Percentiles rank a stretch among this genome's conserved stretches.
These are phyloP conservation scores for Tulasnella sp. DNA, from an alignment of 768 basidiomycete genomes.

Conservation along the genomic window DNA sequence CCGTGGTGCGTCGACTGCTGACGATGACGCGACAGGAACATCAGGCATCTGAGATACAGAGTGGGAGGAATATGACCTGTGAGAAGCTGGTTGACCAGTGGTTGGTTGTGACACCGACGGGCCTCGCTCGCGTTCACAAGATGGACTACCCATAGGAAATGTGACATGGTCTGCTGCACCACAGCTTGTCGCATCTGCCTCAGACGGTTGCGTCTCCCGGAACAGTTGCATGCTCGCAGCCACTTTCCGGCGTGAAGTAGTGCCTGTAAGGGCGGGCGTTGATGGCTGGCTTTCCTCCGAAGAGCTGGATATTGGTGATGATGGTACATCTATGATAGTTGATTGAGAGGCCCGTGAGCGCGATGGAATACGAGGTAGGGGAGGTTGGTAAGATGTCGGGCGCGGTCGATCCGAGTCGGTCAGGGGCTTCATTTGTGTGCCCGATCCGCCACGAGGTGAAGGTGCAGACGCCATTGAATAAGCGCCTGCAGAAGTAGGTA, in stretches of 20 bases:
- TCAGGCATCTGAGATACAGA: too few relatives aligned
- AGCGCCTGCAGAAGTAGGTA: too few relatives aligned
- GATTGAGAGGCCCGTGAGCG: too few relatives aligned
- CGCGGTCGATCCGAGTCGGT: too few relatives aligned
- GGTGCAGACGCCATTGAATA: too few relatives aligned
- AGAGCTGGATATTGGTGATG: constrained; percentile 1
- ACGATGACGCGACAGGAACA: too few relatives aligned
- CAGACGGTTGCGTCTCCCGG: constrained; percentile 45
- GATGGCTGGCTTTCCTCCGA: neutral
- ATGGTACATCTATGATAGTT: too few relatives aligned
- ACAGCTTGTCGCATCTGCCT: neutral
- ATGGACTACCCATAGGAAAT: neutral
- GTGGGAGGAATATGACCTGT: constrained; percentile 25
- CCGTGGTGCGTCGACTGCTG: neutral
- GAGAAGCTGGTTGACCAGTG: neutral
- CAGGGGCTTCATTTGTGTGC: too few relatives aligned
- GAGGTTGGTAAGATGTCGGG: too few relatives aligned
- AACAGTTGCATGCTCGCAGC: constrained; percentile 74
- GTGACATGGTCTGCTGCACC: neutral
- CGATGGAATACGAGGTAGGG: too few relatives aligned
- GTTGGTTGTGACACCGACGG: constrained; percentile 1
- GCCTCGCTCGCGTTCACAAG: neutral
- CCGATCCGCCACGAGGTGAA: too few relatives aligned
- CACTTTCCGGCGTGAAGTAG: constrained; percentile 50
- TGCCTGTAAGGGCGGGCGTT: constrained; percentile 8